Conservation (phyloP, 352 stramenopile genomes). For the Phytophthora litchii region DNA sequence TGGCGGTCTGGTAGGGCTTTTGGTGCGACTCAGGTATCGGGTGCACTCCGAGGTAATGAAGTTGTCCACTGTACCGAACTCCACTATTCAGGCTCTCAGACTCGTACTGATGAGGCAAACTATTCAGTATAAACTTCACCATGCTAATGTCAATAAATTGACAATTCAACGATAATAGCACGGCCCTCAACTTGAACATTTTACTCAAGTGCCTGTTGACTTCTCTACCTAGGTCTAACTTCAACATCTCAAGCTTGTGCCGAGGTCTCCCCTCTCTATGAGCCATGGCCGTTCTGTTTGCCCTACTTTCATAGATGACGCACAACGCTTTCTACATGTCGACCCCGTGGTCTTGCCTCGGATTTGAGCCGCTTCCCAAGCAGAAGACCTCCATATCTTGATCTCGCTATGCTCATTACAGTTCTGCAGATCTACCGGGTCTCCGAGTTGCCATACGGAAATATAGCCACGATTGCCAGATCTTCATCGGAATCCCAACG, state of each 20-base stretch:
- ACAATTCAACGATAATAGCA: conserved; percentile 17
- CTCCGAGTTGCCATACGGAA: too few species aligned
- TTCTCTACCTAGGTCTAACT: conserved; percentile 5
- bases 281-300: conserved; percentile 4
- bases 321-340: conserved; percentile 11
- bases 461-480: too few species aligned
- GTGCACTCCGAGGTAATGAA: conserved; percentile 3
- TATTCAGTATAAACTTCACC: conserved; percentile 10
- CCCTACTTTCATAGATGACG: conserved; percentile 11
- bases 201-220: conserved; percentile 14
- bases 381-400: too few species aligned
- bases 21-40: conserved; percentile 13
- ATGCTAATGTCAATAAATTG: conserved; percentile 2
- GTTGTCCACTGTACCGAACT: conserved; percentile 5
- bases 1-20: conserved; percentile 6
- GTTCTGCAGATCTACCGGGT: too few species aligned
- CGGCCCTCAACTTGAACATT: conserved; percentile 22
- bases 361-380: too few species aligned
- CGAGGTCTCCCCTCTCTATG: conserved; percentile 1
- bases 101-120: conserved; percentile 7
- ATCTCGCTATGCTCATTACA: too few species aligned
- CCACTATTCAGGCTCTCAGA: conserved; percentile 10
- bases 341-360: conserved; percentile 8
- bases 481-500: too few species aligned
- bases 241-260: conserved; percentile 8